Base-by-base conservation (phyloP, 73 alveolate genomes). In the Paraurostyla sp. region DNA sequence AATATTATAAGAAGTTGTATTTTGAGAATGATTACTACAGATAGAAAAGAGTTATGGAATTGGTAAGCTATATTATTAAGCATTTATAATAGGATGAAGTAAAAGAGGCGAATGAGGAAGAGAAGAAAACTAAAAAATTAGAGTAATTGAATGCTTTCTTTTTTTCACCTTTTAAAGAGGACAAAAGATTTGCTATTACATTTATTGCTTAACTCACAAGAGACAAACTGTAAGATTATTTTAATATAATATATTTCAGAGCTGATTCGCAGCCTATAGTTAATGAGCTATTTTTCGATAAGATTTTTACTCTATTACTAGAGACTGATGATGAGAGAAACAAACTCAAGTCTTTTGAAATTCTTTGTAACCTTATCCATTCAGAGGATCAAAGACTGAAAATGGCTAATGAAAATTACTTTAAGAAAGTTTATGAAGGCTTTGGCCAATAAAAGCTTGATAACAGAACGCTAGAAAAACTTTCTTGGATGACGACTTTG, bases 11-110 rank as follows among this genome's bases (percentile, higher is more conserved):
- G 58, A 59, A 54, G 50, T 48, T 83, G 18, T 91, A 84, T 50
- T 91, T 30, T 58, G 96, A 91, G 65, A 84, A 91, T 82, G 96
- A 91, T 58, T 91, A 63, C 83, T 91, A 91, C 57, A 40, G 96
- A 30, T 84, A 71, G 43, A 91, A 85, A 51, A 43, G 78, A 27
- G 27, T 91, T 9, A 25, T 84, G 42, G 93, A 91, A 22, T 22
- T 81, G 3, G 91, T 56, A 56, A 41, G 0, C 35, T 15, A n/a
- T 73, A 7, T 6, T 45, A 58, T 1, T 43, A n/a, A n/a, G 11
- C n/a, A n/a, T 18, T 35, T 22, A 9, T 29, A 7, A 0, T 78
- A 54, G 89, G 89, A 78, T 18, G 83, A 59, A 32, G 30, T 16
- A 20, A 32, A 57, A 33, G 80, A 81, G 58, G 54, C 42, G 27